These are phyloP conservation scores for Solanum chilense DNA, from an alignment of 257 asterid genomes.

Conservation along the genomic window DNA sequence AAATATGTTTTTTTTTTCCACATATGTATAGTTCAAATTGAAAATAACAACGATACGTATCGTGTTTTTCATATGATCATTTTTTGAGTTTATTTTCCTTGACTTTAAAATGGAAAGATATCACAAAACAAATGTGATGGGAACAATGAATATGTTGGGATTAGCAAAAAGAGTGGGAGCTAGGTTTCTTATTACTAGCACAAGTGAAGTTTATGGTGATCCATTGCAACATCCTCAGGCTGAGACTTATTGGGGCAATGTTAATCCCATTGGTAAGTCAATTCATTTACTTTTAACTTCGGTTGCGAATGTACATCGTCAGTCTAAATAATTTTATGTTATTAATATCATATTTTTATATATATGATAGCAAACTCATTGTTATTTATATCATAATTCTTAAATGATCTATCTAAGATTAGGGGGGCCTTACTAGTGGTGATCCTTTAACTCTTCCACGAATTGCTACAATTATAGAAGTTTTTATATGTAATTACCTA, in stretches of 20 bases:
- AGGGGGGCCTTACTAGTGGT: rapidly evolving
- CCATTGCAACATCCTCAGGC: constrained; percentile 81
- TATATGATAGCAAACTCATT: background rate
- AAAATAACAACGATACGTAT: background rate
- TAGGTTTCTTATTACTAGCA: constrained; percentile 76
- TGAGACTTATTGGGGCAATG: constrained; percentile 92
- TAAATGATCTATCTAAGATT: background rate
- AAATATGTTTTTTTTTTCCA: background rate
- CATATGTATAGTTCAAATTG: background rate
- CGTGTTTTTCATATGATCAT: background rate
- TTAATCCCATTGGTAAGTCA: constrained; percentile 76
- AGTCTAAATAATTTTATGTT: background rate
- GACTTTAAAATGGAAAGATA: constrained; percentile 24
- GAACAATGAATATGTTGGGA: constrained; percentile 93
- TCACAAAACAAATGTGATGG: constrained; percentile 98
- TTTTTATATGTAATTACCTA: background rate
- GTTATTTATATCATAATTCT: rapidly evolving
- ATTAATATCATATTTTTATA: rapidly evolving
- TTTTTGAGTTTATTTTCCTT: constrained; percentile 12
- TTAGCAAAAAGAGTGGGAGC: constrained; percentile 87
- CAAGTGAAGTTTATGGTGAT: constrained; percentile 91
- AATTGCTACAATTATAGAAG: rapidly evolving
- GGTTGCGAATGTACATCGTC: rapidly evolving
- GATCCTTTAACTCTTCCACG: background rate
- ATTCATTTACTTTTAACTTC: background rate